Conservation (phyloP, 2,329 filamentous ascomycete species). For the Pseudogymnoascus sp. region DNA sequence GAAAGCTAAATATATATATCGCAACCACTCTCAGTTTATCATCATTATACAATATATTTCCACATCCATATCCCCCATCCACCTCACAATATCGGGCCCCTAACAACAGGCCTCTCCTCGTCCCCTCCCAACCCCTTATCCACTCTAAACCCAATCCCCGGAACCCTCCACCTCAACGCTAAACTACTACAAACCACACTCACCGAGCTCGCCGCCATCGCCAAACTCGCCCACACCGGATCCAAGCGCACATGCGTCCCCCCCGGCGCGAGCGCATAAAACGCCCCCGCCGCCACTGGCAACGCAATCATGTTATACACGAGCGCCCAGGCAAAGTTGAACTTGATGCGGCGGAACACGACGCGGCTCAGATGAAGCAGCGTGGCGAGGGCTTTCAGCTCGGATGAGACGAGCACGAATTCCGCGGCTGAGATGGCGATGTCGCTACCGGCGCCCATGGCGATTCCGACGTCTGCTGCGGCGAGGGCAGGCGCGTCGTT, state of each 20-base stretch:
- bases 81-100: background rate
- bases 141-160: constrained; percentile 29
- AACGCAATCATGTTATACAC: constrained; percentile 55
- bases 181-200: constrained; percentile 78
- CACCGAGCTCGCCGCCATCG: constrained; percentile 84
- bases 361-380: constrained; percentile 48
- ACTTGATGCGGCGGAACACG: constrained; percentile 53
- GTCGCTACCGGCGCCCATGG: constrained; percentile 68
- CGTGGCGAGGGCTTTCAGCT: constrained; percentile 49
- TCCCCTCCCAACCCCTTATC: constrained; percentile 2
- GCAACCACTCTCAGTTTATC: background rate
- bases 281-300: constrained; percentile 54
- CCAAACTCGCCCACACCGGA: constrained; percentile 75
- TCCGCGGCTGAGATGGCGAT: constrained; percentile 70
- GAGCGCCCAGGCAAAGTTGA: constrained; percentile 60
- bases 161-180: constrained; percentile 43
- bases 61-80: background rate
- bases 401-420: constrained; percentile 63
- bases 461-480: constrained; percentile 71
- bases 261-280: constrained; percentile 42
- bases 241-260: constrained; percentile 52
- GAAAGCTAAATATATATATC: background rate
- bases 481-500: constrained; percentile 75
- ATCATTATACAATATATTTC: background rate
- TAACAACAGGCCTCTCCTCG: background rate